phyloP scores from a whole-genome alignment of 1,284 basidiomycete species.

The Tilletia indica region DNA sequence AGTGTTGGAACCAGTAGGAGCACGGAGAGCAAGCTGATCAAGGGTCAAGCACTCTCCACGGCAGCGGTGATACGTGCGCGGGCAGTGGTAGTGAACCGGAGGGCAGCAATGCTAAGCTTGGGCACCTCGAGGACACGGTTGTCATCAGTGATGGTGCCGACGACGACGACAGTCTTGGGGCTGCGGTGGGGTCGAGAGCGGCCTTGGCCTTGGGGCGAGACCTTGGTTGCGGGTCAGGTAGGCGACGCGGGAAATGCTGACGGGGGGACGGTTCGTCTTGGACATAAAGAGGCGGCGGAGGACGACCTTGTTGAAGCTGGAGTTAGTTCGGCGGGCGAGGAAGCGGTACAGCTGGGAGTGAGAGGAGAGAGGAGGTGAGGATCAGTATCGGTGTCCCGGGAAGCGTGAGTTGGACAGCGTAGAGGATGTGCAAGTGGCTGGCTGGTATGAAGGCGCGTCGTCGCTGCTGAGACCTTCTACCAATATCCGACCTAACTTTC shows the following conservation, averaged over 20 bases:
- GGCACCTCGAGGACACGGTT: conserved; percentile 82
- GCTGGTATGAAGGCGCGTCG: no score
- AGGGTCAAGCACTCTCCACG: conserved; percentile 90
- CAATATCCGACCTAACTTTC: no score
- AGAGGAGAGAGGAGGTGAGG: conserved; percentile 1
- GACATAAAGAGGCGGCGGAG: conserved; percentile 95
- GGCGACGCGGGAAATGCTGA: conserved; percentile 64
- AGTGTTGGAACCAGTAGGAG: conserved; percentile 93
- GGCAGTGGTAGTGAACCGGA: conserved; percentile 89
- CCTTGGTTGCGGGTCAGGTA: conserved; percentile 55
- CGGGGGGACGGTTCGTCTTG: conserved; percentile 94
- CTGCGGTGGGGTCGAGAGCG: conserved; percentile 34
- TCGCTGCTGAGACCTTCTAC: no score
- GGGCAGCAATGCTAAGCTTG: conserved; percentile 89
- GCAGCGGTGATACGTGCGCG: conserved; percentile 92
- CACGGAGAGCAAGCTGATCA: conserved; percentile 90
- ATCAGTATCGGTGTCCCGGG: not conserved
- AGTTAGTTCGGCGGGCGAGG: conserved; percentile 93
- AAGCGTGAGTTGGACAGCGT: no score
- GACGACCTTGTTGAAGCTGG: conserved; percentile 95
- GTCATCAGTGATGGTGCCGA: conserved; percentile 95
- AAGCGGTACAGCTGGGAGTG: conserved; percentile 89
- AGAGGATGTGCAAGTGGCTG: no score
- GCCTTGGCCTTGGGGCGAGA: conserved; percentile 53
- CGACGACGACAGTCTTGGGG: conserved; percentile 78